These are phyloP conservation scores for Paracorniculantispora psalliotae DNA, from an alignment of 2,329 filamentous ascomycete genomes.

Conservation along the genomic window DNA sequence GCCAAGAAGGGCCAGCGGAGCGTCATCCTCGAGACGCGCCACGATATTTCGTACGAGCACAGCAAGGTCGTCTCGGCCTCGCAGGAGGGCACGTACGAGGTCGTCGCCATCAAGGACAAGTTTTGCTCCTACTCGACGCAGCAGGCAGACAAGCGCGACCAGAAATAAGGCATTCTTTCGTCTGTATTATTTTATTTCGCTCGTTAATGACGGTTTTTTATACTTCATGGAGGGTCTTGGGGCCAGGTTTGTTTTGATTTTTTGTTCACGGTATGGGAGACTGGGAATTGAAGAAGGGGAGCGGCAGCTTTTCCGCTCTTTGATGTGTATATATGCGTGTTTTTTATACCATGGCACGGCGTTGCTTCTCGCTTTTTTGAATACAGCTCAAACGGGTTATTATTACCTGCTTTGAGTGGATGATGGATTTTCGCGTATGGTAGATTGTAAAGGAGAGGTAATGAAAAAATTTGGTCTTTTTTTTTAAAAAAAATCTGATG, in stretches of 20 bases:
- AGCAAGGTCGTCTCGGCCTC: constrained; percentile 77
- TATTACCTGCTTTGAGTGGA: constrained; percentile 7
- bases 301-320: background rate
- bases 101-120: constrained; percentile 90
- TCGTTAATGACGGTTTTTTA: background rate
- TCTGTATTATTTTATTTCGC: background rate
- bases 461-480: background rate
- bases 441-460: constrained; percentile 1
- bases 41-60: constrained; percentile 78
- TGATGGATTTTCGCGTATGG: background rate
- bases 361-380: constrained; percentile 18
- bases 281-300: background rate
- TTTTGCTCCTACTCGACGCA: constrained; percentile 84
- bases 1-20: constrained; percentile 72
- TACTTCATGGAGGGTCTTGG: background rate
- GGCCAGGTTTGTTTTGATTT: background rate
- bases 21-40: constrained; percentile 81
- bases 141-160: constrained; percentile 48
- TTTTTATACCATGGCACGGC: constrained; percentile 34
- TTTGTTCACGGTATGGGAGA: background rate
- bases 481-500: too few species aligned
- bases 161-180: constrained; percentile 24
- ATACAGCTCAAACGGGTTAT: constrained; percentile 4
- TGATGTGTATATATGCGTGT: constrained; percentile 8
- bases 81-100: constrained; percentile 95